A percentile compares a stretch with the other conserved stretches of the same genome.
These are phyloP conservation scores for Ramularia endophylla DNA, from an alignment of 2,329 filamentous ascomycete genomes.

Conservation along the genomic window DNA sequence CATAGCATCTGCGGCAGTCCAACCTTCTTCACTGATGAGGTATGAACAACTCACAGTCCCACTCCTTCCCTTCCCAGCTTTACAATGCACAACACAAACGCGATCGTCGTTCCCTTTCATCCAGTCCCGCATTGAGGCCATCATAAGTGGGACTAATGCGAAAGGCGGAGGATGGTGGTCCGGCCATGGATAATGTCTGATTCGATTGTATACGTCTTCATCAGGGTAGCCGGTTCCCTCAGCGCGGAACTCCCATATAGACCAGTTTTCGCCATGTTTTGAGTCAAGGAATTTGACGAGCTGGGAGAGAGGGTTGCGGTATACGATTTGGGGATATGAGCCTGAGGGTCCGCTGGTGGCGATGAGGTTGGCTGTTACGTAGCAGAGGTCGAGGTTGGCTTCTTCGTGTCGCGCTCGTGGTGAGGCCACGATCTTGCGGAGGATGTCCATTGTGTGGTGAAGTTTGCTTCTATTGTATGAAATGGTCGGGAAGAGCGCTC, in stretches of 20 bases:
- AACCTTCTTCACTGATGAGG: constrained; percentile 78
- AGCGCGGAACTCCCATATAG: constrained; percentile 96
- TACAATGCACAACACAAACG: constrained; percentile 91
- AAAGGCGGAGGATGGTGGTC: constrained; percentile 98
- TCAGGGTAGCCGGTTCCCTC: constrained; percentile 97
- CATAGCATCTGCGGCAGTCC: constrained; percentile 58
- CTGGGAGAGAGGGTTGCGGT: constrained; percentile 84
- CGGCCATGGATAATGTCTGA: constrained; percentile 91
- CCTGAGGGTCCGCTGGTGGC: constrained; percentile 81
- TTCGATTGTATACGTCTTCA: constrained; percentile 73
- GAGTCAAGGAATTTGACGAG: constrained; percentile 83
- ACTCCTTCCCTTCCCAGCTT: constrained; percentile 90
- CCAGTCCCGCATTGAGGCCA: constrained; percentile 93
- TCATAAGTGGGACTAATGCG: constrained; percentile 75
- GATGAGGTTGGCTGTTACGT: constrained; percentile 77
- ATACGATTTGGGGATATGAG: constrained; percentile 84
- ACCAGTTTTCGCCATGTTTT: constrained; percentile 79
- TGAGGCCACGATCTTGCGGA: constrained; percentile 87
- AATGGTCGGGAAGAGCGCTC: too few species aligned
- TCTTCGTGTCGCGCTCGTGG: constrained; percentile 79
- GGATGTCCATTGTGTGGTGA: constrained; percentile 39
- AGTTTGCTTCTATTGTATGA: too few species aligned
- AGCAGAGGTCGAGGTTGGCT: constrained; percentile 87
- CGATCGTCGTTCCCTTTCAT: constrained; percentile 54
- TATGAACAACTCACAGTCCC: constrained; percentile 86